These are phyloP conservation scores for Colletotrichum karsti DNA, from an alignment of 2,329 filamentous ascomycete genomes.

Conservation along the genomic window DNA sequence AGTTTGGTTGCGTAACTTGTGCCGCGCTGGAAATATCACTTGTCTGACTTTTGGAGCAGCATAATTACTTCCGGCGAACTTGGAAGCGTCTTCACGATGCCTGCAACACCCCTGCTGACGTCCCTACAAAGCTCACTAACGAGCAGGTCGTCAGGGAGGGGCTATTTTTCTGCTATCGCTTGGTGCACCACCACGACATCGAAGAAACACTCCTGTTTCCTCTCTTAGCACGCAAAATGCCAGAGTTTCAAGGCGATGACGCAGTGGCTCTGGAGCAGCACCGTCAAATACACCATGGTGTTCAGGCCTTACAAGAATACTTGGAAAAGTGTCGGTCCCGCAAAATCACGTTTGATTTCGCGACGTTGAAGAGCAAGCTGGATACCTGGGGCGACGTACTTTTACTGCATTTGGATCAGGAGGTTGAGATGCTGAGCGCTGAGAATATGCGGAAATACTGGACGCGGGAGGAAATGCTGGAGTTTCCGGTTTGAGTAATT, in stretches of 20 bases:
- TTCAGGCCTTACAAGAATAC: slow-evolving; percentile 74
- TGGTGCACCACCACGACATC: slow-evolving; percentile 80
- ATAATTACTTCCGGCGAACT: slow-evolving; percentile 77
- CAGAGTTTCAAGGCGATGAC: slow-evolving; percentile 67
- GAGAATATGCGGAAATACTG: slow-evolving; percentile 90
- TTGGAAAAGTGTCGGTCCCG: slow-evolving; percentile 69
- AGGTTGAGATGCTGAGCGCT: slow-evolving; percentile 80
- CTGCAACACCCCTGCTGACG: slow-evolving; percentile 67
- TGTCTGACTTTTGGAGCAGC: slow-evolving; percentile 52
- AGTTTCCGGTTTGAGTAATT: slow-evolving; percentile 68
- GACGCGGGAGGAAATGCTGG: slow-evolving; percentile 77
- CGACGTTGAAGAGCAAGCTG: slow-evolving; percentile 74
- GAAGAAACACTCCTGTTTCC: slow-evolving; percentile 87
- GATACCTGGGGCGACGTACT: slow-evolving; percentile 81
- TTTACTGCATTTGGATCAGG: slow-evolving; percentile 84
- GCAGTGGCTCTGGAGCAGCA: slow-evolving; percentile 79
- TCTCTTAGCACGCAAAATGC: slow-evolving; percentile 78
- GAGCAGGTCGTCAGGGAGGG: slow-evolving; percentile 74
- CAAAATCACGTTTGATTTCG: slow-evolving; percentile 65
- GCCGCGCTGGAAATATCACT: neutral
- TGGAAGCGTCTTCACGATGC: slow-evolving; percentile 76
- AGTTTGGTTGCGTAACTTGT: slow-evolving; percentile 34
- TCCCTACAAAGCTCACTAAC: slow-evolving; percentile 60
- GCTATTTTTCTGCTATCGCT: slow-evolving; percentile 72
- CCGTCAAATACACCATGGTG: slow-evolving; percentile 77